Conservation (phyloP, 306 rosid species). For the Vigna radiata region DNA sequence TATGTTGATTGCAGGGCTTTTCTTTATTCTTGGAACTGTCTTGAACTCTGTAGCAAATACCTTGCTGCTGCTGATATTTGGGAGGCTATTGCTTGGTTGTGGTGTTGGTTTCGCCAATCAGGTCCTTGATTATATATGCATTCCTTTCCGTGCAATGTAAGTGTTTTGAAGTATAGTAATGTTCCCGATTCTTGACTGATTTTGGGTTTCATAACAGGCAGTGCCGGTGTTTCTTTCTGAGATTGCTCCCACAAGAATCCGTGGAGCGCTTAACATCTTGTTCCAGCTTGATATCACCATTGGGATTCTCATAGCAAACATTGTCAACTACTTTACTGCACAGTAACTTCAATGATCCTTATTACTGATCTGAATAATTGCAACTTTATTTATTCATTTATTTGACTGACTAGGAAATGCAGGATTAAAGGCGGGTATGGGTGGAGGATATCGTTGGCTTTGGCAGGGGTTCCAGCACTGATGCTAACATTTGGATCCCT, state of each 20-base stretch:
- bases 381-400: background rate
- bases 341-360: slow-evolving; percentile 44
- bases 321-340: slow-evolving; percentile 59
- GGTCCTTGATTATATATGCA: slow-evolving; percentile 36
- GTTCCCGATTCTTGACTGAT: background rate
- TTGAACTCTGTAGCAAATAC: slow-evolving; percentile 54
- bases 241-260: slow-evolving; percentile 73
- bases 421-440: slow-evolving; percentile 68
- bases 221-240: slow-evolving; percentile 76
- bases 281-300: slow-evolving; percentile 72
- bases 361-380: background rate
- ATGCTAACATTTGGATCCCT: slow-evolving; percentile 54
- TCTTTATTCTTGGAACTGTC: slow-evolving; percentile 66
- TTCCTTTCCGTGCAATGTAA: background rate
- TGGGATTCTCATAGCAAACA: slow-evolving; percentile 68
- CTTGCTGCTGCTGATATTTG: slow-evolving; percentile 61
- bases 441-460: slow-evolving; percentile 70
- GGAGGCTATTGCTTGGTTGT: slow-evolving; percentile 71
- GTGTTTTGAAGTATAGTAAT: background rate
- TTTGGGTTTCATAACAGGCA: slow-evolving; percentile 40
- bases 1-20: slow-evolving; percentile 73
- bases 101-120: slow-evolving; percentile 89
- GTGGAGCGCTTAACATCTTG: slow-evolving; percentile 73
- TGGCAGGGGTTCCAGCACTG: slow-evolving; percentile 61
- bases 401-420: background rate